Percentiles rank a stretch among this genome's conserved stretches.
phyloP scores from a whole-genome alignment of 106 monocot genomes.

The Phalaenopsis aphrodite region DNA sequence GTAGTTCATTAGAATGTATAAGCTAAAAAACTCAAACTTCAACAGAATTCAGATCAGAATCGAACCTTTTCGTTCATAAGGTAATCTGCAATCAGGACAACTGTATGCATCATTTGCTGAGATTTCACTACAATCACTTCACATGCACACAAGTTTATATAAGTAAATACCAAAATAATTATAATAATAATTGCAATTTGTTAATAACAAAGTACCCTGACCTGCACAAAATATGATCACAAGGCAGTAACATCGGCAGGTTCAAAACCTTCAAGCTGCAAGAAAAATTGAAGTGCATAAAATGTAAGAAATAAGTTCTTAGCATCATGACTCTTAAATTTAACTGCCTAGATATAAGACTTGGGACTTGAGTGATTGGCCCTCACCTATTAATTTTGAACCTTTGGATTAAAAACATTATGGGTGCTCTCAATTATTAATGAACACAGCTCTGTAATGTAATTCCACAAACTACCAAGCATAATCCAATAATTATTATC shows the following conservation, averaged over 20 bases:
- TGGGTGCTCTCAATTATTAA: background rate
- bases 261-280: conserved; percentile 23
- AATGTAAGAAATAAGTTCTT: background rate
- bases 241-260: conserved; percentile 18
- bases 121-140: conserved; percentile 48
- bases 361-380: background rate
- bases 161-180: conserved; percentile 1
- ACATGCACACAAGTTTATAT: conserved; percentile 3
- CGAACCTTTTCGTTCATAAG: conserved; percentile 55
- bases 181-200: background rate
- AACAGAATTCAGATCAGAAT: background rate
- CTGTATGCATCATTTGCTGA: conserved; percentile 11
- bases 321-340: background rate
- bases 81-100: conserved; percentile 51
- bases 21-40: background rate
- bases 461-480: background rate
- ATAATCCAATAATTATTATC: no score
- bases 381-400: background rate
- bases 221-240: conserved; percentile 25
- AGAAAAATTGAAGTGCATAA: conserved; percentile 1
- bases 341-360: background rate
- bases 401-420: no score
- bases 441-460: background rate
- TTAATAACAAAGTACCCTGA: conserved; percentile 3
- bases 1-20: background rate